Conservation (phyloP, 768 basidiomycete species). For the Amylocystis lapponica region DNA sequence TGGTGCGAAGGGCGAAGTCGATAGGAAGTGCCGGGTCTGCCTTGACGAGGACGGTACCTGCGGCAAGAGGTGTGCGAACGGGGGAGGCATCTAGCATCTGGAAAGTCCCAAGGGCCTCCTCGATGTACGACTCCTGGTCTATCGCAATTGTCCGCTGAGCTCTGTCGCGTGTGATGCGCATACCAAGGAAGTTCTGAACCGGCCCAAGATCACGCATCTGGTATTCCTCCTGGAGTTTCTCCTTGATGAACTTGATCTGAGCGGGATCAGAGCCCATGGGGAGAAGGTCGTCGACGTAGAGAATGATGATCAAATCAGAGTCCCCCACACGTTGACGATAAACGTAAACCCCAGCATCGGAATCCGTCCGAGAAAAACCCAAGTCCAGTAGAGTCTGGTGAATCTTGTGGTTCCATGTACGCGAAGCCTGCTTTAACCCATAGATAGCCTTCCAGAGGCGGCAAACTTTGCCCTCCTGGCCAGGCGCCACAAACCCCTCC, state of each 20-base stretch:
- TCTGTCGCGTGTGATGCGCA: slow-evolving; percentile 15
- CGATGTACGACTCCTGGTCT: slow-evolving; percentile 21
- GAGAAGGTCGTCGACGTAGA: slow-evolving; percentile 20
- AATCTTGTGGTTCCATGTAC: slow-evolving; percentile 22
- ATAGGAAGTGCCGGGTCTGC: slow-evolving; percentile 9
- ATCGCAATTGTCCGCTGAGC: slow-evolving; percentile 14
- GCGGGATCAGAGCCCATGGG: neutral
- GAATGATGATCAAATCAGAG: slow-evolving; percentile 4
- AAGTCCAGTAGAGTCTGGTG: slow-evolving; percentile 9
- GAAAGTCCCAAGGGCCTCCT: slow-evolving; percentile 15
- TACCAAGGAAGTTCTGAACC: slow-evolving; percentile 13
- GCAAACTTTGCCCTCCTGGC: slow-evolving; percentile 15
- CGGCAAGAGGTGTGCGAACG: slow-evolving; percentile 18
- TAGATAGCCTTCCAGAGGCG: slow-evolving; percentile 26
- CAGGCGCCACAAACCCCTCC: slow-evolving; percentile 13
- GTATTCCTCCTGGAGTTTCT: slow-evolving; percentile 4
- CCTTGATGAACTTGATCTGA: slow-evolving; percentile 1
- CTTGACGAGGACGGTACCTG: slow-evolving; percentile 7
- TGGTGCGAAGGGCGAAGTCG: neutral
- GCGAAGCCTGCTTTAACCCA: slow-evolving; percentile 29
- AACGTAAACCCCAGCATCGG: slow-evolving; percentile 6
- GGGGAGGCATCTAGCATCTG: slow-evolving; percentile 14
- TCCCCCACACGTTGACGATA: neutral
- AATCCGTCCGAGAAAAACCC: slow-evolving; percentile 19
- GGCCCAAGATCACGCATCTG: slow-evolving; percentile 13